These are phyloP conservation scores for Aspergillus melleus DNA, from an alignment of 2,329 filamentous ascomycete genomes.

Conservation along the genomic window DNA sequence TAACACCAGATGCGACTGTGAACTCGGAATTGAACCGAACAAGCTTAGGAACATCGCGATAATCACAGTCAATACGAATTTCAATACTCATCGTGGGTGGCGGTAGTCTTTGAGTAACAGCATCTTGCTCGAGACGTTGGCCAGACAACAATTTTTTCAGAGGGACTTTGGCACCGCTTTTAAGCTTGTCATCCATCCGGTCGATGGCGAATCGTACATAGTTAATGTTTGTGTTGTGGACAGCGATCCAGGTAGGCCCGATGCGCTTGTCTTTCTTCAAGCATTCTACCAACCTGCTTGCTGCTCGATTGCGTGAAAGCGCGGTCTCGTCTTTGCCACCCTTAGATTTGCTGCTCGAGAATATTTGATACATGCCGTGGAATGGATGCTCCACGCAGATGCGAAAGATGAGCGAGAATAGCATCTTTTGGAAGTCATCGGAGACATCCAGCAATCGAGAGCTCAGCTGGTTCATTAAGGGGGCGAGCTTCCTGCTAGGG, in stretches of 20 bases:
- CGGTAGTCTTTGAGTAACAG: constrained; percentile 70
- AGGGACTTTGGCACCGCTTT: constrained; percentile 63
- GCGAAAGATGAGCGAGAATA: constrained; percentile 71
- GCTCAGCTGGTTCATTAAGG: constrained; percentile 92
- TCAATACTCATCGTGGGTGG: constrained; percentile 87
- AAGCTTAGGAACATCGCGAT: constrained; percentile 74
- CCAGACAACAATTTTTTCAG: constrained; percentile 66
- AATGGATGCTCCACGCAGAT: constrained; percentile 94
- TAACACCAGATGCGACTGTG: constrained; percentile 84
- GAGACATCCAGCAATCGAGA: constrained; percentile 78
- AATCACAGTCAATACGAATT: constrained; percentile 71
- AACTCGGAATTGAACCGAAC: constrained; percentile 71
- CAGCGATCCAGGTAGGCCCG: constrained; percentile 64
- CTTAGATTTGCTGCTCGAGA: constrained; percentile 72
- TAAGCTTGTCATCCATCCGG: constrained; percentile 60
- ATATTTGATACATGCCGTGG: constrained; percentile 96
- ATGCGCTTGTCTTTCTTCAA: constrained; percentile 56
- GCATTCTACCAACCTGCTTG: constrained; percentile 64
- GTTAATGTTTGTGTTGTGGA: constrained; percentile 71
- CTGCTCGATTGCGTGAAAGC: constrained; percentile 71
- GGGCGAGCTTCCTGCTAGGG: constrained; percentile 86
- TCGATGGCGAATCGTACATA: constrained; percentile 54
- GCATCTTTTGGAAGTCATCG: constrained; percentile 71
- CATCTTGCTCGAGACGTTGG: constrained; percentile 60
- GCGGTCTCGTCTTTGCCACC: constrained; percentile 70